Percentiles rank a stretch among this genome's conserved stretches.
These are phyloP conservation scores for Pleurotus salmoneostramineus DNA, from an alignment of 768 basidiomycete species.

Conservation along the genomic window DNA sequence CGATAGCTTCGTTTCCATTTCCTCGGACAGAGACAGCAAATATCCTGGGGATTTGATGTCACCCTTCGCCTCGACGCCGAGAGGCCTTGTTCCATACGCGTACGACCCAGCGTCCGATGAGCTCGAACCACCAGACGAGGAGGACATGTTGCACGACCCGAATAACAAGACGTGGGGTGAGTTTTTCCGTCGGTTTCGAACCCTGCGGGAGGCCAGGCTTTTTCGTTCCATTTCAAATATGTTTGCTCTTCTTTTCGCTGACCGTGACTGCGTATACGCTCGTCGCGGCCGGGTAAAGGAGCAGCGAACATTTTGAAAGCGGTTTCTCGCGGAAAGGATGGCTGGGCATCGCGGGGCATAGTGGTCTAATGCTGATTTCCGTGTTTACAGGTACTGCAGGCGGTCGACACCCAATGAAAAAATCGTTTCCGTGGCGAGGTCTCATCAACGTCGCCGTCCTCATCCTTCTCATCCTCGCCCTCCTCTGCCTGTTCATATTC, in stretches of 20 bases:
- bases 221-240: background rate
- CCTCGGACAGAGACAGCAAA: conserved; percentile 50
- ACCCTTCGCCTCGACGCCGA: conserved; percentile 9
- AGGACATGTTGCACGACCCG: conserved; percentile 74
- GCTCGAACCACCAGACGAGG: conserved; percentile 58
- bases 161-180: conserved; percentile 17
- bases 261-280: no score
- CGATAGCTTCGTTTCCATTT: conserved; percentile 45
- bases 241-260: no score
- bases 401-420: conserved; percentile 10
- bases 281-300: no score
- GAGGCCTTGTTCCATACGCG: conserved; percentile 60
- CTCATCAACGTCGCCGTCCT: conserved; percentile 71
- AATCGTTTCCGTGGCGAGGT: conserved; percentile 39
- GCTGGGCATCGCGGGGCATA: no score
- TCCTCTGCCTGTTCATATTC: conserved; percentile 75
- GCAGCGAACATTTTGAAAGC: no score
- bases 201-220: no score
- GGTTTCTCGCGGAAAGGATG: no score
- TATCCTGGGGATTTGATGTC: conserved; percentile 43
- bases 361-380: no score
- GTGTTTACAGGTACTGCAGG: no score
- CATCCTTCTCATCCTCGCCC: conserved; percentile 49
- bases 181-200: no score
- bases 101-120: conserved; percentile 64